A percentile compares a stretch with the other conserved stretches of the same genome.
These are phyloP conservation scores for Talinum fruticosum DNA, from an alignment of 148 eudicot genomes.

Conservation along the genomic window DNA sequence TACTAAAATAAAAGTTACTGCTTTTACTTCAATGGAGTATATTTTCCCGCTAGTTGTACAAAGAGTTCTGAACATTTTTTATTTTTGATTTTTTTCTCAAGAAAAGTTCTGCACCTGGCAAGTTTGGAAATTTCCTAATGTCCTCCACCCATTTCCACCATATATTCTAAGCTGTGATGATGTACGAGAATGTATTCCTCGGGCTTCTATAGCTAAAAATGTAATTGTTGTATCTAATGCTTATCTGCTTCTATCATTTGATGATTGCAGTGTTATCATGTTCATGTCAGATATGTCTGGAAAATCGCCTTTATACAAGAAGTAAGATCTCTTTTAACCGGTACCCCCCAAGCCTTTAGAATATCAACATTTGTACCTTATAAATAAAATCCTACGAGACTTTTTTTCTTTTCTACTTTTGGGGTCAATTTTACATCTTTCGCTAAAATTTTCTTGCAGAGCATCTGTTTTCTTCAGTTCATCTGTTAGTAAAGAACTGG, in stretches of 20 bases:
- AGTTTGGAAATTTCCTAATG: no score
- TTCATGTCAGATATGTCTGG: slow-evolving; percentile 92
- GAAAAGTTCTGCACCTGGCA: no score
- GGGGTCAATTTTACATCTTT: slow-evolving; percentile 2
- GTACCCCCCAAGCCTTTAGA: no score
- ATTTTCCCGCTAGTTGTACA: no score
- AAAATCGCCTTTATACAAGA: slow-evolving; percentile 76
- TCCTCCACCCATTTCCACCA: no score
- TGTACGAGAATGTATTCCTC: background rate
- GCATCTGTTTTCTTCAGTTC: slow-evolving; percentile 96
- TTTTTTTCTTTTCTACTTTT: background rate
- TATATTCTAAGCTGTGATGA: background rate
- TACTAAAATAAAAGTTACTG: no score
- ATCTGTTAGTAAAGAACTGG: slow-evolving; percentile 62
- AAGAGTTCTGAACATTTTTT: no score
- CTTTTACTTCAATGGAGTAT: no score
- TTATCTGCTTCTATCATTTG: slow-evolving; percentile 7
- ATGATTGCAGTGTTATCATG: slow-evolving; percentile 66
- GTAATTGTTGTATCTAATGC: background rate
- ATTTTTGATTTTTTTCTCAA: no score
- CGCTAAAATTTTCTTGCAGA: slow-evolving; percentile 36
- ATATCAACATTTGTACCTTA: background rate
- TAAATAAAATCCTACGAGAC: background rate
- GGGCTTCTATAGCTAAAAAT: background rate
- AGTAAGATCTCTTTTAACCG: slow-evolving; percentile 54